These are phyloP conservation scores for Talaromyces thailandensis DNA, from an alignment of 495 filamentous ascomycete genomes.

Conservation along the genomic window DNA sequence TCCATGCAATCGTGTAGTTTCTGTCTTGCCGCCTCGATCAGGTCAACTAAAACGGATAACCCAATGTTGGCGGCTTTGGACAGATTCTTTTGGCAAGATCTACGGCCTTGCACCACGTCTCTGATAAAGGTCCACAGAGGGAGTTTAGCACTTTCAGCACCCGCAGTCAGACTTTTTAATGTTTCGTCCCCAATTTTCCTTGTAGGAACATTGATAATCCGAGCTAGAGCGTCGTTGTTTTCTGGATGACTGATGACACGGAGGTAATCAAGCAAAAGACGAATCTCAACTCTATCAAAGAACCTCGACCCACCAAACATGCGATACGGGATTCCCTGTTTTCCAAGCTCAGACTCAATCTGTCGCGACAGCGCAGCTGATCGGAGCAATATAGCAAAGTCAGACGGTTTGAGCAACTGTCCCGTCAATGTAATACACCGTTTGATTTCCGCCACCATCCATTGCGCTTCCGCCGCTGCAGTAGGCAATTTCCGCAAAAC, in stretches of 20 bases:
- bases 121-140: slow-evolving; percentile 68
- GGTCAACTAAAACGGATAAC: slow-evolving; percentile 47
- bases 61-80: slow-evolving; percentile 58
- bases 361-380: slow-evolving; percentile 76
- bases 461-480: slow-evolving; percentile 69
- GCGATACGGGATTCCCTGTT: slow-evolving; percentile 77
- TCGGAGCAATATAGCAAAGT: slow-evolving; percentile 80
- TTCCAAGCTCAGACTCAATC: slow-evolving; percentile 77
- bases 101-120: slow-evolving; percentile 61
- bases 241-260: slow-evolving; percentile 76
- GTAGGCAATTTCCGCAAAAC: slow-evolving; percentile 71
- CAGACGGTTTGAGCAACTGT: slow-evolving; percentile 59
- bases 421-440: slow-evolving; percentile 64
- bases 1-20: slow-evolving; percentile 44
- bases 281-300: slow-evolving; percentile 89
- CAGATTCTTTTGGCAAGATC: slow-evolving; percentile 57
- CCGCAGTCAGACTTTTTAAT: slow-evolving; percentile 63
- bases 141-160: slow-evolving; percentile 53
- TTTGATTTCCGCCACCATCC: slow-evolving; percentile 83
- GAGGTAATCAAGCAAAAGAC: slow-evolving; percentile 81
- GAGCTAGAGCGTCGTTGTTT: slow-evolving; percentile 79
- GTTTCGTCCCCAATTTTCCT: slow-evolving; percentile 79
- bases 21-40: slow-evolving; percentile 52
- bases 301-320: slow-evolving; percentile 93
- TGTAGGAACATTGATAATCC: slow-evolving; percentile 78